Evolutionary conservation across 2,329 filamentous ascomycete species (phyloP), one percentile per base, ranked within the genome.

Genomic region (Metarhizium rileyi): DNA sequence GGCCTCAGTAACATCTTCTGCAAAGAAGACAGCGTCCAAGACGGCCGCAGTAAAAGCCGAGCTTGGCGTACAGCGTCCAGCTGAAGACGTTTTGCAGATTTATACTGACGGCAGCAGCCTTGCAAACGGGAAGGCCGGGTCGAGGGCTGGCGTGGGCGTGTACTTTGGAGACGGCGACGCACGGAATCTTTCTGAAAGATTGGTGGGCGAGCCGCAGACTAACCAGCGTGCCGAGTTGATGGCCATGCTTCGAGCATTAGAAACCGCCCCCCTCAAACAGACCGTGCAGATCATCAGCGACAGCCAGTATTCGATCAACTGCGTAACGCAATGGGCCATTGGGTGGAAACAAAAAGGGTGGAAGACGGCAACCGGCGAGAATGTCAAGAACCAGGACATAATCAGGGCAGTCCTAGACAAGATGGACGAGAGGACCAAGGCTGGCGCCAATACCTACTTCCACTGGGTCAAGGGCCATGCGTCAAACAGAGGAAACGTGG

Each of bases 221-320:
- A 98, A 98, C 64, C 89, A 97, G 66, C 86, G 93, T 3, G 93
- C 91, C n/a, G 93, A 98, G 70, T 74, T 98, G 51, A 90, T 87
- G 23, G 93, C 90, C 7, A 85, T 97, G 54, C 73, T 87, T 27
- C 85, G 90, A 50, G 90, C 90, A 1, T 74, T 97, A 22, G 82
- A 96, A 60, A 78, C 84, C 43, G 81, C 84, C 2, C 83, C 87
- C 1, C 68, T 78, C 16, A 74, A 83, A 51, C 77, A 86, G 50
- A 74, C 81, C 52, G 77, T 94, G 12, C 77, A 83, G 50, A 94
- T 98, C 56, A 78, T 84, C 63, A 90, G 84, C n/a, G 93, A 98
- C 68, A 93, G 87, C 66, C 83, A 83, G 60, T 97, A 97, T 69
- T 78, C 87, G 1, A 95, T 96, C 66, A 84, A 90, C 56, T 97